Evolutionary conservation across 2,329 filamentous ascomycete species (phyloP).

Genomic region (Malbranchea cinnamomea): DNA sequence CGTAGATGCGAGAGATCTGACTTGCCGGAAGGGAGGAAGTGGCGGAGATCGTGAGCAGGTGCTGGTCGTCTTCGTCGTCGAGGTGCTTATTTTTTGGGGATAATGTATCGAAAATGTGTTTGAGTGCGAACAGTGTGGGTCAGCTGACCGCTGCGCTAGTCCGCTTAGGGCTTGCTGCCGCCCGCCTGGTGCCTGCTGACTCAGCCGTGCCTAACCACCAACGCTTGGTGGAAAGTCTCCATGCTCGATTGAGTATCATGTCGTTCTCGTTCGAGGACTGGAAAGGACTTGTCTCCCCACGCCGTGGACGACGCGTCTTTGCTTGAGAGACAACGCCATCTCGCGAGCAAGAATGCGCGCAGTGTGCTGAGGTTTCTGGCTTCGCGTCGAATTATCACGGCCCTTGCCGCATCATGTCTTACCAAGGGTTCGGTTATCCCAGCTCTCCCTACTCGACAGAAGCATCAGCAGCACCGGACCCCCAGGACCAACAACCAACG

Average conservation of each 20-base stretch:
- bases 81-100: slow-evolving; percentile 4
- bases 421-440: slow-evolving; percentile 8
- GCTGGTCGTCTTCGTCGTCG: slow-evolving; percentile 5
- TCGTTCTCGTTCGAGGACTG: too few species aligned
- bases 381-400: background rate
- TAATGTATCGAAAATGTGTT: too few species aligned
- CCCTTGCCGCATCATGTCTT: slow-evolving; percentile 7
- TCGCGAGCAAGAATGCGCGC: background rate
- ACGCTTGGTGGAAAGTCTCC: too few species aligned
- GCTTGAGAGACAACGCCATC: background rate
- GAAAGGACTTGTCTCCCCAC: background rate
- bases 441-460: too few species aligned
- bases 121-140: slow-evolving; percentile 10
- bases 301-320: slow-evolving; percentile 1
- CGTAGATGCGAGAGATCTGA: too few species aligned
- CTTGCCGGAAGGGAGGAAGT: slow-evolving; percentile 8
- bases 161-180: slow-evolving; percentile 7
- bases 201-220: slow-evolving; percentile 1
- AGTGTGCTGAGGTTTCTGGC: background rate
- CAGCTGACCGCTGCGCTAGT: slow-evolving; percentile 8
- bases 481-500: too few species aligned
- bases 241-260: too few species aligned
- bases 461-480: slow-evolving; percentile 6
- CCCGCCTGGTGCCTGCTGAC: slow-evolving; percentile 6
- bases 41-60: slow-evolving; percentile 7